Evolutionary conservation across 2,329 filamentous ascomycete species (phyloP).

Genomic region (Rhexocercosporidium sp.): DNA sequence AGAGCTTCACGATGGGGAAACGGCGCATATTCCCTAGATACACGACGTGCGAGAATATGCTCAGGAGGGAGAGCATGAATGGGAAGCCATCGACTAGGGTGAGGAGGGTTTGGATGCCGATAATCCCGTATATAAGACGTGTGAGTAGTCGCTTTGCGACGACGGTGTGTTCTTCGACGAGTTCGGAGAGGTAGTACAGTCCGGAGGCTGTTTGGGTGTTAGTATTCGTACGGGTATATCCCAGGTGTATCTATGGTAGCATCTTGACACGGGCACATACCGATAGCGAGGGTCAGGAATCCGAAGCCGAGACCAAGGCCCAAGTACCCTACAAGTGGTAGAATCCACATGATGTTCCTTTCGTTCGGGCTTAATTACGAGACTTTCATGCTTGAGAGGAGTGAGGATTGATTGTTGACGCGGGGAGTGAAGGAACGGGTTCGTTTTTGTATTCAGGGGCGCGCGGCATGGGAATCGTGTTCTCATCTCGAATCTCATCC

Average conservation of each 20-base stretch:
- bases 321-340: constrained; percentile 88
- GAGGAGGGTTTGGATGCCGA: constrained; percentile 75
- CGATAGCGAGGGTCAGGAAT: constrained; percentile 93
- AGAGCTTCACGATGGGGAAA: constrained; percentile 80
- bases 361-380: constrained; percentile 26
- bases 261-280: constrained; percentile 51
- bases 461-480: constrained; percentile 10
- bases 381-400: constrained; percentile 32
- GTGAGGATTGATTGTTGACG: constrained; percentile 14
- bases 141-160: constrained; percentile 86
- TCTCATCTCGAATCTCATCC: constrained; percentile 11
- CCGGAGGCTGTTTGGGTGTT: constrained; percentile 72
- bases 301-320: constrained; percentile 88
- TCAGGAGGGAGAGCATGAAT: constrained; percentile 72
- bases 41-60: constrained; percentile 79
- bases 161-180: constrained; percentile 97
- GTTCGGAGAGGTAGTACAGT: constrained; percentile 96
- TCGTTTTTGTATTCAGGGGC: constrained; percentile 1
- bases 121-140: constrained; percentile 82
- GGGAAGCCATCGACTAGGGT: constrained; percentile 87
- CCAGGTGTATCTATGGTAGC: background rate
- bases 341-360: constrained; percentile 74
- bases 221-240: constrained; percentile 7
- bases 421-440: constrained; percentile 5
- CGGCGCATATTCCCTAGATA: constrained; percentile 85